Conservation (phyloP, 2,329 filamentous ascomycete genomes). For the Cryphonectria japonica region DNA sequence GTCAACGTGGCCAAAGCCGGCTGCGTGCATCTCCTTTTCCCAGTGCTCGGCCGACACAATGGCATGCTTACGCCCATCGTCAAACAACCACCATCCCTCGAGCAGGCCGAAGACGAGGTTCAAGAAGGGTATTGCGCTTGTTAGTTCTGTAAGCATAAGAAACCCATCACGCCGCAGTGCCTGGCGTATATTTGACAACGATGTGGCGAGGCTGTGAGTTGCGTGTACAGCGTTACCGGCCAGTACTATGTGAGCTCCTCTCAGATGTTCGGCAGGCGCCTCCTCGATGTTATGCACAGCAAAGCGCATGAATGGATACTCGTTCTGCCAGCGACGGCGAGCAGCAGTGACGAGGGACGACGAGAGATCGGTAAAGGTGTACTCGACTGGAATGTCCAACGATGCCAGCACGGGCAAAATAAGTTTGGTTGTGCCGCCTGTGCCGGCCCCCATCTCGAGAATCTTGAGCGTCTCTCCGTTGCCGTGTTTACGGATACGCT, state of each 20-base stretch:
- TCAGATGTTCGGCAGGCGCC: conserved; percentile 31
- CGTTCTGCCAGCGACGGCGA: conserved; percentile 32
- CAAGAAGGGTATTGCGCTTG: conserved; percentile 25
- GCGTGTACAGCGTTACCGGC: conserved; percentile 42
- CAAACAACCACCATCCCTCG: conserved; percentile 42
- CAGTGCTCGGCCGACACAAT: conserved; percentile 32
- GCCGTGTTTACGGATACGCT: background rate
- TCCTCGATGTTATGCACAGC: conserved; percentile 38
- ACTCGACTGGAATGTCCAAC: conserved; percentile 38
- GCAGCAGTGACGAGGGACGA: conserved; percentile 38
- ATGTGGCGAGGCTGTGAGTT: conserved; percentile 34
- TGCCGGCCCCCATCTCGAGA: conserved; percentile 40
- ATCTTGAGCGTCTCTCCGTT: conserved; percentile 33
- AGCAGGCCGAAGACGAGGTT: conserved; percentile 40
- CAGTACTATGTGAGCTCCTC: conserved; percentile 36
- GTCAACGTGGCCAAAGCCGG: conserved; percentile 37
- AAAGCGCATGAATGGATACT: conserved; percentile 37
- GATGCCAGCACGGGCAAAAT: conserved; percentile 34
- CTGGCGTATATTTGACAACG: conserved; percentile 33
- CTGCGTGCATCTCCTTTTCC: conserved; percentile 32
- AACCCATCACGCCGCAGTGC: conserved; percentile 40
- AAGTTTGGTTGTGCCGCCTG: conserved; percentile 40
- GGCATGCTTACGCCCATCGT: conserved; percentile 35
- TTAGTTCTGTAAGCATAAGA: conserved; percentile 42
- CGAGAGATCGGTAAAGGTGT: conserved; percentile 47